Conservation (phyloP, 164 flowering plant genomes). For the Tetrastigma voinierianum region DNA sequence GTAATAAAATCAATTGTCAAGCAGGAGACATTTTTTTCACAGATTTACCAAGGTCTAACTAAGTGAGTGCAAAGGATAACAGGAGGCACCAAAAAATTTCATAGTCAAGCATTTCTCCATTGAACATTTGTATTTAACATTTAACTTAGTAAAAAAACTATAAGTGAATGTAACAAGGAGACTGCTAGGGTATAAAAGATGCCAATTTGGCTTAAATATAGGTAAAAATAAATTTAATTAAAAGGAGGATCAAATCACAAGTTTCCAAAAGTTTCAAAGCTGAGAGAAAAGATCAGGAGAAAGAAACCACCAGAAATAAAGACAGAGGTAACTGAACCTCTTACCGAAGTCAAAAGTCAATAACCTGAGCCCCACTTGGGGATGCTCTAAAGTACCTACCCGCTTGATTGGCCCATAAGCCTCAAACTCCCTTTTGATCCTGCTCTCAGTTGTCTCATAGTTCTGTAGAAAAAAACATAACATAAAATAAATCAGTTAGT, state of each 20-base stretch:
- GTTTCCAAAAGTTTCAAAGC: neutral
- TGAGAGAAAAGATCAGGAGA: slow-evolving; percentile 1
- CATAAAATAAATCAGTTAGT: neutral
- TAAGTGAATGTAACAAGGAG: neutral
- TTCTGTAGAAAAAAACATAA: slow-evolving; percentile 47
- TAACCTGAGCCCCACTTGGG: slow-evolving; percentile 32
- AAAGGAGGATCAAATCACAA: neutral
- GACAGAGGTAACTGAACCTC: slow-evolving; percentile 30
- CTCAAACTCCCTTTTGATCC: slow-evolving; percentile 98
- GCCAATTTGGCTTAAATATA: neutral
- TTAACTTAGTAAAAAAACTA: neutral
- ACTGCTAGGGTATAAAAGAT: neutral
- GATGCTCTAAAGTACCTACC: slow-evolving; percentile 83
- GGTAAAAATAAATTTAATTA: neutral
- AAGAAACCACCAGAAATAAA: slow-evolving; percentile 2
- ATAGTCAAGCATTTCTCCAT: neutral
- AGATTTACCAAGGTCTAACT: neutral
- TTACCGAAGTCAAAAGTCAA: slow-evolving; percentile 53
- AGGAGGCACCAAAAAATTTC: neutral
- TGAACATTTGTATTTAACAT: neutral
- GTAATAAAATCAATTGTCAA: slow-evolving; percentile 4
- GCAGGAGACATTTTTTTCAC: neutral
- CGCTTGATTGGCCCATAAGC: slow-evolving; percentile 98
- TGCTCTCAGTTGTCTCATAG: slow-evolving; percentile 93
- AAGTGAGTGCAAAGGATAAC: neutral